Evolutionary conservation across 805 yeast species (phyloP).

Genomic region (Nakazawaea peltata): DNA sequence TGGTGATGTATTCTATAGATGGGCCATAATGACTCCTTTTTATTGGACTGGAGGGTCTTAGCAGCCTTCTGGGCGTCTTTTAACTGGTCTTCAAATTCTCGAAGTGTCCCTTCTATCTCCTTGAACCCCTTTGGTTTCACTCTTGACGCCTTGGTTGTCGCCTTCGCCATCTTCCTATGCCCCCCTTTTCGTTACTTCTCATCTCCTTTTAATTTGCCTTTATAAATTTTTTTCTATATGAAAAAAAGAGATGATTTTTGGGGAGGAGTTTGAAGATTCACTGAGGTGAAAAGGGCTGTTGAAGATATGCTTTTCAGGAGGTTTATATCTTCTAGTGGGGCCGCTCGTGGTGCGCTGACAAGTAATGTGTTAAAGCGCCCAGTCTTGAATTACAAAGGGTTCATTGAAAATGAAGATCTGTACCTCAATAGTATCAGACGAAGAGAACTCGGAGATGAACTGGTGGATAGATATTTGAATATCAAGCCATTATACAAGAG

Average conservation of each 20-base stretch:
- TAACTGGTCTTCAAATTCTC: conserved; percentile 48
- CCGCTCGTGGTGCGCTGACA: too few relatives aligned
- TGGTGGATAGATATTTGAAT: conserved; percentile 7
- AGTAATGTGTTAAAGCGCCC: too few relatives aligned
- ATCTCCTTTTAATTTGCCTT: too few relatives aligned
- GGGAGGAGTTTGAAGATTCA: too few relatives aligned
- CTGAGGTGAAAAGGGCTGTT: too few relatives aligned
- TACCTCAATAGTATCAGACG: conserved; percentile 22
- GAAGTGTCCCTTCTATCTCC: conserved; percentile 58
- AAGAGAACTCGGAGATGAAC: conserved; percentile 19
- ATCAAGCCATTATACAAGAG: conserved; percentile 16
- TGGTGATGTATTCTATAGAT: conserved; percentile 66
- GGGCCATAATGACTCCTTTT: conserved; percentile 59
- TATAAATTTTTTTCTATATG: too few relatives aligned
- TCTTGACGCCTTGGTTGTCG: conserved; percentile 32
- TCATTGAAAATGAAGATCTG: conserved; percentile 19
- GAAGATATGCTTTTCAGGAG: too few relatives aligned
- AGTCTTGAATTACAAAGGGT: conserved; percentile 24
- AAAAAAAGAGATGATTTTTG: too few relatives aligned
- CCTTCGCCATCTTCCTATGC: conserved; percentile 52
- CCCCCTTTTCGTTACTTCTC: too few relatives aligned
- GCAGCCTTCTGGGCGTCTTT: conserved; percentile 41
- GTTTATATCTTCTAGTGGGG: too few relatives aligned
- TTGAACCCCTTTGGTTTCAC: conserved; percentile 70
- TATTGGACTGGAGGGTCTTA: conserved; percentile 23